These are phyloP conservation scores for Nepenthes alata DNA, from an alignment of 179 eudicot species.

Conservation along the genomic window DNA sequence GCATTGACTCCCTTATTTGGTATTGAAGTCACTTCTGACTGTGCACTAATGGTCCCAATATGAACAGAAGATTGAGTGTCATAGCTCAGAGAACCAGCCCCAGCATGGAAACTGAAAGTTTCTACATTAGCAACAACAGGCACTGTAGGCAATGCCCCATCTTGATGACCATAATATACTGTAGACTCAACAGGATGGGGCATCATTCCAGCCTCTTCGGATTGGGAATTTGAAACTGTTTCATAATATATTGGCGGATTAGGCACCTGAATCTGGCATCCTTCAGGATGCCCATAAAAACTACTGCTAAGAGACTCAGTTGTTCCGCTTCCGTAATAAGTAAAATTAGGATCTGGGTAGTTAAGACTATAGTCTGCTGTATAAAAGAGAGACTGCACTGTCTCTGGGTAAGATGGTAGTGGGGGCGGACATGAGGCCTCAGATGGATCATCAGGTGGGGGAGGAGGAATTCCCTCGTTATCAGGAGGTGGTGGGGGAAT, in stretches of 20 bases:
- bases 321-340: conserved; percentile 38
- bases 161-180: conserved; percentile 49
- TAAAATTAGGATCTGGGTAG: conserved; percentile 34
- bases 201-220: conserved; percentile 26
- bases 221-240: conserved; percentile 22
- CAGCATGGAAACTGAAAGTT: conserved; percentile 21
- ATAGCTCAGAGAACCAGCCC: conserved; percentile 13
- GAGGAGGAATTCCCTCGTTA: conserved; percentile 78
- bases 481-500: conserved; percentile 96
- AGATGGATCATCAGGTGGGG: conserved; percentile 78
- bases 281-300: conserved; percentile 41
- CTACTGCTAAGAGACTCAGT: conserved; percentile 17
- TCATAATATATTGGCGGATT: conserved; percentile 42
- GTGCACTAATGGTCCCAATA: conserved; percentile 14
- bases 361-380: conserved; percentile 33
- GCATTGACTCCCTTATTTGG: conserved; percentile 14
- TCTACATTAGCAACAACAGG: conserved; percentile 23
- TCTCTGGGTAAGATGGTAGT: conserved; percentile 34
- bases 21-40: conserved; percentile 13
- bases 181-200: conserved; percentile 36
- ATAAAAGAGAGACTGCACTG: conserved; percentile 36
- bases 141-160: conserved; percentile 29
- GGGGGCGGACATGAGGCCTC: conserved; percentile 35
- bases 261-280: conserved; percentile 28
- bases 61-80: conserved; percentile 18